Base-by-base conservation (phyloP, 176 grass and related monocot species). In the Triticum dicoccoides region DNA sequence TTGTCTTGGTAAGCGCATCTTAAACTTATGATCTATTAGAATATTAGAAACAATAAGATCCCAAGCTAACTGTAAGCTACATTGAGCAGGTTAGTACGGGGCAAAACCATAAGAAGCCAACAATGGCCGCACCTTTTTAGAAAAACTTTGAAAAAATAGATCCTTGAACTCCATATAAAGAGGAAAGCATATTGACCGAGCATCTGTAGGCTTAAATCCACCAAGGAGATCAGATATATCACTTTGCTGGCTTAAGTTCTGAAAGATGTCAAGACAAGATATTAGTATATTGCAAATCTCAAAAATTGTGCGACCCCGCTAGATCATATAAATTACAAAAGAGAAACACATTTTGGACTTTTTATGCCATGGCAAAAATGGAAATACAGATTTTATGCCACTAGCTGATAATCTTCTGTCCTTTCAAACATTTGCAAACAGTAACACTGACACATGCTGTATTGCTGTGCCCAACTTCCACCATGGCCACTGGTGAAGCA, bases 241-340 rank as follows among this genome's bases (percentile, higher is more conserved):
- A 86, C 96, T 98, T 88, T 98, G 96, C 84, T 98, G 93, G 58
- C 96, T 98, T 79, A 98, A 83, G 86, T 98, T 98, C 96, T 98
- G 88, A 79, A 54, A 87, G 14, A 82, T 21, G 45, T 37, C 61
- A 52, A 85, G 33, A 79, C n/a, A 86, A 44, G 42, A 87, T 11
- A 82, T 87, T 65, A 87, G 18, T 18, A 61, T 30, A 5, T 27
- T 10, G 17, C 8, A 89, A 35, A 89, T 58, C 25, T 62, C 8
- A 8, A 65, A 21, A 3, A 39, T 2, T 76, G 33, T 61, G 34
- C 9, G 27, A 85, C 42, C 21, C 11, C 24, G 17, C 41, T 33
- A 56, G 9, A 30, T 74, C 52, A 4, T 72, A 45, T 52, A 10
- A 62, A 59, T 59, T 21, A 6, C 56, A 20, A 9, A 59, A 59